phyloP scores from a whole-genome alignment of 805 yeast species.

The Ogataea salicorniae region DNA sequence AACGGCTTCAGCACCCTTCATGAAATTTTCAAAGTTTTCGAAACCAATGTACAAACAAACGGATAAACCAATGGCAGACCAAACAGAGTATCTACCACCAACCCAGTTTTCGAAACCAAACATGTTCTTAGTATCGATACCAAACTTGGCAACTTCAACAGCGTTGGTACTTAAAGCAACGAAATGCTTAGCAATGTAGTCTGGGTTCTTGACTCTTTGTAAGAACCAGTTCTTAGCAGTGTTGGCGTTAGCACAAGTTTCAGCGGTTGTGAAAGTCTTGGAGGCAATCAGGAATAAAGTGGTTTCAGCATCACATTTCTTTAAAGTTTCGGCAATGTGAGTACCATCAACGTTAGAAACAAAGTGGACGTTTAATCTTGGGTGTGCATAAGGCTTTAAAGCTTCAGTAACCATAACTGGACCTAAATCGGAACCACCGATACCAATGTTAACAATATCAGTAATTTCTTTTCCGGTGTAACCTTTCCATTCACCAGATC shows the following conservation, averaged over 20 bases:
- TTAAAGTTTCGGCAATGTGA: conserved; percentile 87
- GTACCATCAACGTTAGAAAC: conserved; percentile 99
- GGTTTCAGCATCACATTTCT: conserved; percentile 77
- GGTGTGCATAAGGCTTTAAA: conserved; percentile 79
- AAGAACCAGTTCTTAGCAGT: conserved; percentile 95
- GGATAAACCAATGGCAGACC: conserved; percentile 98
- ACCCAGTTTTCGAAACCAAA: conserved; percentile 98
- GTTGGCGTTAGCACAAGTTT: conserved; percentile 93
- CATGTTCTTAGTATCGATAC: conserved; percentile 97
- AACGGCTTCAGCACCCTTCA: conserved; percentile 96
- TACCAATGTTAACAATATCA: conserved; percentile 95
- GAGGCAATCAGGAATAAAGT: conserved; percentile 91
- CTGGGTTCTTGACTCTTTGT: conserved; percentile 45
- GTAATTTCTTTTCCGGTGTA: conserved; percentile 92
- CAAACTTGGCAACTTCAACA: conserved; percentile 85
- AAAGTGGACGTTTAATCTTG: conserved; percentile 75
- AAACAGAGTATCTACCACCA: conserved; percentile 99
- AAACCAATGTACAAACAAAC: conserved; percentile 93
- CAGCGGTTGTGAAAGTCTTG: conserved; percentile 98
- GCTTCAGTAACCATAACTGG: conserved; percentile 99
- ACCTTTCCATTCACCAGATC: conserved; percentile 96
- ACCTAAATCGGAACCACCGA: conserved; percentile 98
- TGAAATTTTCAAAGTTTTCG: conserved; percentile 87
- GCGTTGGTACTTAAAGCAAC: conserved; percentile 96
- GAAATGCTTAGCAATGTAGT: conserved; percentile 92